Evolutionary conservation across 2,329 filamentous ascomycete species (phyloP), one percentile per base, ranked within the genome.

Genomic region (Pseudonectria foliicola): DNA sequence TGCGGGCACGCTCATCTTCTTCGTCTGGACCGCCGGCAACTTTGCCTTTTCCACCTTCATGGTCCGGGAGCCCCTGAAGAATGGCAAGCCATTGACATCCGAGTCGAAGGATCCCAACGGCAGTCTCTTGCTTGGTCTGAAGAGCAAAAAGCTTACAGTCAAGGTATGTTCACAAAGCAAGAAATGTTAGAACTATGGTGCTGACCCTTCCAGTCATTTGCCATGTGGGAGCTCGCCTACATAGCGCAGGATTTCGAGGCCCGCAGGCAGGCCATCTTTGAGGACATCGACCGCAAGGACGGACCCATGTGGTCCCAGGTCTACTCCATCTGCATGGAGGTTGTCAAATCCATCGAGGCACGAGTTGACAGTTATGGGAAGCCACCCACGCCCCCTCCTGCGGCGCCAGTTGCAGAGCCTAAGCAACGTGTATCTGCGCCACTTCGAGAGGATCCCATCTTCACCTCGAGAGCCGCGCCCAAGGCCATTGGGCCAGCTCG

Each of bases 71-170:
- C 90, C 90, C 1, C 57, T 94, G 35, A 95, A 94, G 66, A 85
- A 85, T 46, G 81, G 75, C n/a, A 75, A 81, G 50, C 88, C 89
- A 4, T 73, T 96, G 37, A 95, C 87, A 1, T 74, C 75, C 13
- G 85, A 90, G 46, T 85, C 87, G 12, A 92, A 85, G 54, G 89
- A 95, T 58, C 86, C 90, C 1, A 96, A 95, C 52, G 88, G 87
- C 25, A 95, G 85, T 55, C 68, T 96, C 18, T 59, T 96, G 31
- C 87, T 80, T 37, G 90, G 90, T 0, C 60, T 96, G 29, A 89
- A 81, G 56, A 82, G 82, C 45, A 92, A 88, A 63, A 92, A 90
- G 58, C 70, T 85, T 7, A 70, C 85, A 8, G 78, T 85, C 40
- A 80, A 77, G 61, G 82, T 83, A 62, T 50, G 68, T 56, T 24